These are phyloP conservation scores for Raddia guianensis DNA, from an alignment of 176 grass and related monocot genomes.

Conservation along the genomic window DNA sequence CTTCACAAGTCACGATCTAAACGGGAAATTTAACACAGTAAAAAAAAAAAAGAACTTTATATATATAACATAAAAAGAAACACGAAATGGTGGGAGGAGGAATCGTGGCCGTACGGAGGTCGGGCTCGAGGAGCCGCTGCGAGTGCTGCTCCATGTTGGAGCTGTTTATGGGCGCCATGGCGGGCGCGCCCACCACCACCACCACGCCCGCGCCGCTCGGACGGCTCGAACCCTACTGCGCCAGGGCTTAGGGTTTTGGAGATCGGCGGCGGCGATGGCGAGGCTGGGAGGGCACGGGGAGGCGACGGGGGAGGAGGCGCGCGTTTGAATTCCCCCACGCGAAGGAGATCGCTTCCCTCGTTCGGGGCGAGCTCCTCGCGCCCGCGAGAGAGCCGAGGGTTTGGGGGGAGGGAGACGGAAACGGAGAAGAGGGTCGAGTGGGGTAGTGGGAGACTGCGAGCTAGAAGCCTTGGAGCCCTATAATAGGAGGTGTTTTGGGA, in stretches of 20 bases:
- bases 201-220: constrained; percentile 2
- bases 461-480: background rate
- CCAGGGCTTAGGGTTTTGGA: constrained; percentile 61
- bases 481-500: background rate
- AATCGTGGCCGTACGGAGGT: constrained; percentile 57
- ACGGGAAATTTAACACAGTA: no score
- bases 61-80: background rate
- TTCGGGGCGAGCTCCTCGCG: constrained; percentile 24
- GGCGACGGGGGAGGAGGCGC: background rate
- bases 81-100: background rate
- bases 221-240: constrained; percentile 43
- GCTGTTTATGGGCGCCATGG: constrained; percentile 88
- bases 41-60: no score
- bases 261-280: constrained; percentile 32
- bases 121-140: constrained; percentile 81
- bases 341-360: background rate
- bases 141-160: constrained; percentile 93
- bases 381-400: constrained; percentile 49
- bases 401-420: background rate
- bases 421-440: background rate
- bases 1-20: no score
- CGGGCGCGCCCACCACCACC: background rate
- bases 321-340: constrained; percentile 2
- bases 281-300: constrained; percentile 1
- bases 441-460: background rate